A percentile compares a stretch with the other conserved stretches of the same genome.
phyloP scores from a whole-genome alignment of 192 early-diverging fungal genomes.

The Backusella westeae region DNA sequence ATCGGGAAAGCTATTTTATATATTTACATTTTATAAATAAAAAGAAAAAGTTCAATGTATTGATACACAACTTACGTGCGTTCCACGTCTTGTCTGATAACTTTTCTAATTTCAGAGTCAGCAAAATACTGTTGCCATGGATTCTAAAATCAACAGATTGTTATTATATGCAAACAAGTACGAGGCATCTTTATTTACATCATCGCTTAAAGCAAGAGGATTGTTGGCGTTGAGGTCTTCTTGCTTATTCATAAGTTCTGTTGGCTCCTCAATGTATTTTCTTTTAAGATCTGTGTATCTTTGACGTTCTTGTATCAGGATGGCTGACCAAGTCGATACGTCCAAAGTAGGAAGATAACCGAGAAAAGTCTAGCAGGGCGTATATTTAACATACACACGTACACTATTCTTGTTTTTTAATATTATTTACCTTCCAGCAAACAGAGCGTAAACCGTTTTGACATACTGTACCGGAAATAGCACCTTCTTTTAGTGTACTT shows the following conservation, averaged over 20 bases:
- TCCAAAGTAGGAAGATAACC: constrained; percentile 51
- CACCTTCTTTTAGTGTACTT: constrained; percentile 43
- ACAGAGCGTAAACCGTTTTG: constrained; percentile 51
- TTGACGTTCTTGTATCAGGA: constrained; percentile 62
- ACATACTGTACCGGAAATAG: constrained; percentile 46
- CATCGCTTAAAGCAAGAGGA: constrained; percentile 82
- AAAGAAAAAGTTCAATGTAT: neutral
- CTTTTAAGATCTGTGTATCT: constrained; percentile 64
- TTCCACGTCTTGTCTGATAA: constrained; percentile 90
- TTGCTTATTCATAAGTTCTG: constrained; percentile 40
- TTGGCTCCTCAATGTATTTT: constrained; percentile 67
- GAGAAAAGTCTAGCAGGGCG: constrained; percentile 43
- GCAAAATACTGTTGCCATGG: constrained; percentile 93
- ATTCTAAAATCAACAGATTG: constrained; percentile 48
- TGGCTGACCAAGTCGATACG: constrained; percentile 53
- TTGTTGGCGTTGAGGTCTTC: constrained; percentile 75
- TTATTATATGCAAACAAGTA: constrained; percentile 1
- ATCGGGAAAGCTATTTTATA: constrained; percentile 75
- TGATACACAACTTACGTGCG: constrained; percentile 63
- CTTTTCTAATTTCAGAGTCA: constrained; percentile 79
- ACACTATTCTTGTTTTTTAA: neutral
- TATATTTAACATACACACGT: neutral
- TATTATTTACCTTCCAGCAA: constrained; percentile 55
- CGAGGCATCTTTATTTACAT: constrained; percentile 37
- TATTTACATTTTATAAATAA: neutral